Evolutionary conservation across 352 stramenopile genomes (phyloP).

Genomic region (Phytophthora europaea): DNA sequence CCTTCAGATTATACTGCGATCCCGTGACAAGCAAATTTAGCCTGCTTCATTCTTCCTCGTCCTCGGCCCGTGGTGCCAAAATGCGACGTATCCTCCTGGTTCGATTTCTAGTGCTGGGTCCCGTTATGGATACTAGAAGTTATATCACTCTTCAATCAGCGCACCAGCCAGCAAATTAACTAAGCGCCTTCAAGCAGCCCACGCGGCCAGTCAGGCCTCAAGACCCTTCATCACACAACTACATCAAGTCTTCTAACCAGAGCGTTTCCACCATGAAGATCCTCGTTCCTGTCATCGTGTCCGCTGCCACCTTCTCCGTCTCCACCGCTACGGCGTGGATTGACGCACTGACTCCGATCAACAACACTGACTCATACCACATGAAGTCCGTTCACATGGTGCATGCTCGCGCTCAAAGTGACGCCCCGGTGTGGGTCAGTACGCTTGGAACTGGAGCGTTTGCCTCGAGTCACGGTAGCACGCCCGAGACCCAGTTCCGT

Average conservation of each 20-base stretch:
- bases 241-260: background rate
- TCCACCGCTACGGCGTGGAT: slow-evolving; percentile 17
- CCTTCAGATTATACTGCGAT: background rate
- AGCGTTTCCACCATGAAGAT: slow-evolving; percentile 25
- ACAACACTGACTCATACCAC: slow-evolving; percentile 31
- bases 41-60: background rate
- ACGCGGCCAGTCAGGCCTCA: background rate
- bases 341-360: slow-evolving; percentile 9
- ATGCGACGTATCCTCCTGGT: background rate
- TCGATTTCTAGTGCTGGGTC: background rate
- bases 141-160: slow-evolving; percentile 10
- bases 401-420: slow-evolving; percentile 58
- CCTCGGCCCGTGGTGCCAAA: background rate
- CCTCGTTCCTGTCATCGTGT: slow-evolving; percentile 16
- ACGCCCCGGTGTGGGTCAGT: slow-evolving; percentile 46
- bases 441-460: slow-evolving; percentile 13
- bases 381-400: slow-evolving; percentile 48
- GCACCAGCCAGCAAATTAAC: slow-evolving; percentile 5
- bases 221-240: background rate
- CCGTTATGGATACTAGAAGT: background rate
- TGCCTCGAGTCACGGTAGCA: slow-evolving; percentile 33
- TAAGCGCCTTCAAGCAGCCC: background rate
- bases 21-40: background rate
- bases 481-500: slow-evolving; percentile 45
- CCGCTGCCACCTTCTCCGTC: slow-evolving; percentile 3